A percentile compares a stretch with the other conserved stretches of the same genome.
These are phyloP conservation scores for Curvularia sp. DNA, from an alignment of 2,329 filamentous ascomycete genomes.

Conservation along the genomic window DNA sequence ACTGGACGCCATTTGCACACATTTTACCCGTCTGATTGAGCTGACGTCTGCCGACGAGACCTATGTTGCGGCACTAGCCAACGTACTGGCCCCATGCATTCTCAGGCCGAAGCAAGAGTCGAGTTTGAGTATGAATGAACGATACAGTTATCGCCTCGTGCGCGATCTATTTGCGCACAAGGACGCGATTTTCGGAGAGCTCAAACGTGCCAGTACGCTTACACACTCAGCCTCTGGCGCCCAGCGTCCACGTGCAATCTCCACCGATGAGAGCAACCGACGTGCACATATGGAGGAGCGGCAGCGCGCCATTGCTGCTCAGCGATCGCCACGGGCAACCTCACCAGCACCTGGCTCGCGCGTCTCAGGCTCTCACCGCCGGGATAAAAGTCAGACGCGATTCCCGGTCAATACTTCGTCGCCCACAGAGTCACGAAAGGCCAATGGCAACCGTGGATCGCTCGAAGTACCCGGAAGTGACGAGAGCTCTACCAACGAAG, in stretches of 20 bases:
- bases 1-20: conserved; percentile 96
- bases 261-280: conserved; percentile 93
- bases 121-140: conserved; percentile 93
- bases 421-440: conserved; percentile 60
- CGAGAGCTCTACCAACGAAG: conserved; percentile 51
- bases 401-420: conserved; percentile 77
- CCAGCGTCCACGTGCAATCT: conserved; percentile 81
- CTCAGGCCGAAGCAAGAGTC: conserved; percentile 86
- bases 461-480: conserved; percentile 79
- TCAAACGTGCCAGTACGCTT: conserved; percentile 85
- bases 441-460: conserved; percentile 67
- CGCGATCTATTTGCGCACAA: conserved; percentile 94
- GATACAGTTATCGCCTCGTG: conserved; percentile 87
- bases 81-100: conserved; percentile 80
- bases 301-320: conserved; percentile 76
- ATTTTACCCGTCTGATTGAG: conserved; percentile 96
- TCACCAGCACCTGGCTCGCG: conserved; percentile 71
- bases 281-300: conserved; percentile 94
- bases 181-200: conserved; percentile 90
- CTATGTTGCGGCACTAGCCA: conserved; percentile 78
- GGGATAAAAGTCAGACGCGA: conserved; percentile 81
- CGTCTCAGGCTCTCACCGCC: conserved; percentile 57
- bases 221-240: conserved; percentile 65
- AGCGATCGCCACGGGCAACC: conserved; percentile 69
- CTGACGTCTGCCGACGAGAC: conserved; percentile 93